Conservation (phyloP, 441 rosid species). For the Adansonia grandidieri region DNA sequence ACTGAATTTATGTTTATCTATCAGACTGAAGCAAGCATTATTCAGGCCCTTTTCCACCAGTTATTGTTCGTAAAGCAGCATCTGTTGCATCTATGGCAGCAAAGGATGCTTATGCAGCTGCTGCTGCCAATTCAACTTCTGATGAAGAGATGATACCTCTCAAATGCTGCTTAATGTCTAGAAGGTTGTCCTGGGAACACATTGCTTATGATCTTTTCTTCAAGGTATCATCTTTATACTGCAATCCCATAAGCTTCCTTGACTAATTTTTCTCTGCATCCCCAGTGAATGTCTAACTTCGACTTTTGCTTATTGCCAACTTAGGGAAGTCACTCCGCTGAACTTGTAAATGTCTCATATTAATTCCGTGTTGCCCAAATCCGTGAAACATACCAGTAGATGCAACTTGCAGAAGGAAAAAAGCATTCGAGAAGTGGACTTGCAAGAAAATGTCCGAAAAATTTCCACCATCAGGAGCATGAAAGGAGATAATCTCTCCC, state of each 20-base stretch:
- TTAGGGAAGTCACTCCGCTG: constrained; percentile 71
- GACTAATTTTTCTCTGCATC: not conserved
- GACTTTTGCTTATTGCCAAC: constrained; percentile 22
- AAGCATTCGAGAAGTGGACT: constrained; percentile 18
- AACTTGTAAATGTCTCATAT: constrained; percentile 42
- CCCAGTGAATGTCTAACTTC: constrained; percentile 11
- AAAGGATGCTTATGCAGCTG: constrained; percentile 90
- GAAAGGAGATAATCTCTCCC: not conserved
- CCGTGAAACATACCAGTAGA: not conserved
- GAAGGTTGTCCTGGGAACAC: constrained; percentile 91
- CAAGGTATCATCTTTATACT: constrained; percentile 57
- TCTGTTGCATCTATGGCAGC: constrained; percentile 92
- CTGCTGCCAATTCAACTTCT: constrained; percentile 56
- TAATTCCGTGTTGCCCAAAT: not conserved
- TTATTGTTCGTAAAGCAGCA: constrained; percentile 81
- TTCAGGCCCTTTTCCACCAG: constrained; percentile 79
- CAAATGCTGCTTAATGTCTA: constrained; percentile 92
- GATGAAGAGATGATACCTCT: constrained; percentile 89
- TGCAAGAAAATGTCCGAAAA: not conserved
- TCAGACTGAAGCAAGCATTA: constrained; percentile 95
- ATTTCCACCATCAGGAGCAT: not conserved
- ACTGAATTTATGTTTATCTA: constrained; percentile 34
- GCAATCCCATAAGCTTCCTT: not conserved
- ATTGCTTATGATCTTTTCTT: constrained; percentile 89
- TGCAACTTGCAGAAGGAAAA: constrained; percentile 27